A percentile compares a stretch with the other conserved stretches of the same genome.
phyloP scores from a whole-genome alignment of 2,329 filamentous ascomycete genomes.

The Grosmannia huntii region DNA sequence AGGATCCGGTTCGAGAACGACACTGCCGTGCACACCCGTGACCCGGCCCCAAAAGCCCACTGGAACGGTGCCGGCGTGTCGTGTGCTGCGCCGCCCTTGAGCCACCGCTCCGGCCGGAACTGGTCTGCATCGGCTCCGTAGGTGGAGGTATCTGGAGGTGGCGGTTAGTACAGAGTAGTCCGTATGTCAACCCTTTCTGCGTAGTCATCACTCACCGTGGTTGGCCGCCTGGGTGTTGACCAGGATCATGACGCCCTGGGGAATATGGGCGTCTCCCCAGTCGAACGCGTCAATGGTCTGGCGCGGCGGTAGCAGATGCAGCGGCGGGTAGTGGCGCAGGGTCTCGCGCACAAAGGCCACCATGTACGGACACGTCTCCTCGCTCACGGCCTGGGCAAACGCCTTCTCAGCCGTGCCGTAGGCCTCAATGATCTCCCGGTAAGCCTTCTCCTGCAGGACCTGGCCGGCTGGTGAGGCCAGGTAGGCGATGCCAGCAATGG shows the following conservation, averaged over 20 bases:
- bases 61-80: neutral
- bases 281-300: neutral
- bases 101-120: constrained; percentile 36
- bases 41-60: constrained; percentile 1
- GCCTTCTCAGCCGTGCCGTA: neutral
- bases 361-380: constrained; percentile 1
- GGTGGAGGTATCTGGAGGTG: constrained; percentile 17
- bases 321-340: constrained; percentile 1
- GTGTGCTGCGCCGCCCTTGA: constrained; percentile 15
- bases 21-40: constrained; percentile 4
- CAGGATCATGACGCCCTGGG: neutral
- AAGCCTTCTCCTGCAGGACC: neutral
- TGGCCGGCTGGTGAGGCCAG: neutral
- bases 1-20: constrained; percentile 3
- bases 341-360: constrained; percentile 1
- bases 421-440: neutral
- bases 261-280: neutral
- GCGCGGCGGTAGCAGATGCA: constrained; percentile 1
- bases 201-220: neutral
- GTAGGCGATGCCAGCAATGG: neutral
- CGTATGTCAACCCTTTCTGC: too few relatives aligned
- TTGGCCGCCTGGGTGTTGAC: constrained; percentile 1
- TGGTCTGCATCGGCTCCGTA: constrained; percentile 31
- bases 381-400: neutral
- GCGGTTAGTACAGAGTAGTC: too few relatives aligned